Percentiles rank a stretch among this genome's conserved stretches.
phyloP scores from a whole-genome alignment of 495 filamentous ascomycete species.

The Penicillium herquei region DNA sequence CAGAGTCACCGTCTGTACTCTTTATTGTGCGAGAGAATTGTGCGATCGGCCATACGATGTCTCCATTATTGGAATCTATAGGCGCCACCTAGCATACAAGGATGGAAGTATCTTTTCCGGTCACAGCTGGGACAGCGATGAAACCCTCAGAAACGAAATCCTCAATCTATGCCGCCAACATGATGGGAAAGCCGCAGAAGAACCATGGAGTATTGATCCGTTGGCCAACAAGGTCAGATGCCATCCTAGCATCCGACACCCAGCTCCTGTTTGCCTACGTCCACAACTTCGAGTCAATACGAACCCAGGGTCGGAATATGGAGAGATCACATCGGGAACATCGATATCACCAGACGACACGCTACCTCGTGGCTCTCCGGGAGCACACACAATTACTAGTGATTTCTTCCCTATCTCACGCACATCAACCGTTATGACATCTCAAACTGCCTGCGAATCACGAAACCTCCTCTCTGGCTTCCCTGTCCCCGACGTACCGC shows the following conservation, averaged over 20 bases:
- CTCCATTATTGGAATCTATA: slow-evolving; percentile 41
- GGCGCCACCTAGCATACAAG: slow-evolving; percentile 15
- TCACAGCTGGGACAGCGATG: slow-evolving; percentile 42
- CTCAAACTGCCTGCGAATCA: slow-evolving; percentile 20
- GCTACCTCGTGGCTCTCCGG: slow-evolving; percentile 22
- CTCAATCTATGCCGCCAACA: slow-evolving; percentile 41
- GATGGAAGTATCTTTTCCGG: slow-evolving; percentile 39
- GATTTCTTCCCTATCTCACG: slow-evolving; percentile 32
- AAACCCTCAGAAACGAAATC: slow-evolving; percentile 42
- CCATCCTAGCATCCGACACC: slow-evolving; percentile 36
- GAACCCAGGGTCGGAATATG: slow-evolving; percentile 26
- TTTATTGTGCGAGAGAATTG: slow-evolving; percentile 42
- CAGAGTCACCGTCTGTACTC: slow-evolving; percentile 39
- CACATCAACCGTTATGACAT: slow-evolving; percentile 31
- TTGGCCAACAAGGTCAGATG: slow-evolving; percentile 30
- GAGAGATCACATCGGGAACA: slow-evolving; percentile 31
- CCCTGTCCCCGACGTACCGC: slow-evolving; percentile 18
- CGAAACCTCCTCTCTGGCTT: slow-evolving; percentile 24
- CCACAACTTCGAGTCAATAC: slow-evolving; percentile 35
- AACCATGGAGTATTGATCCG: slow-evolving; percentile 33
- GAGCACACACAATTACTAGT: slow-evolving; percentile 21
- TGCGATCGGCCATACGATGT: slow-evolving; percentile 44
- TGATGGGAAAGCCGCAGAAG: slow-evolving; percentile 26
- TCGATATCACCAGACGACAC: slow-evolving; percentile 29
- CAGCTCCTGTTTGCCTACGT: slow-evolving; percentile 30